Evolutionary conservation across 352 stramenopile species (phyloP).

Genomic region (Pythium rhizo-oryzae): DNA sequence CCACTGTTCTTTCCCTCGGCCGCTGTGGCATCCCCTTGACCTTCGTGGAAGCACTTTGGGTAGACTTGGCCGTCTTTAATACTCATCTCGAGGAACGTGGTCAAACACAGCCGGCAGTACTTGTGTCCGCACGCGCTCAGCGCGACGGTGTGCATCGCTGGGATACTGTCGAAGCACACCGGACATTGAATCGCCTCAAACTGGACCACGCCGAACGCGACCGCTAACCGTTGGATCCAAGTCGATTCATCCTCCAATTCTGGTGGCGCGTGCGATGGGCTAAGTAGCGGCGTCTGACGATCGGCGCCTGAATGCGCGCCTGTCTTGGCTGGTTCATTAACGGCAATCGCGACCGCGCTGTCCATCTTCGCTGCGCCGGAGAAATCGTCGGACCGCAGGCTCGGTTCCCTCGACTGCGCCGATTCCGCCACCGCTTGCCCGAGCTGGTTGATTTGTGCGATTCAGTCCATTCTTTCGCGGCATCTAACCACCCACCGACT

Average conservation of each 20-base stretch:
- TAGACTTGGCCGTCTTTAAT: slow-evolving; percentile 70
- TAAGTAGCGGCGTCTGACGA: slow-evolving; percentile 1
- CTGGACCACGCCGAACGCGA: background rate
- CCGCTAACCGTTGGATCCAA: slow-evolving; percentile 4
- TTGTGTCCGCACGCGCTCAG: slow-evolving; percentile 54
- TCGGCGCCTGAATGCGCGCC: background rate
- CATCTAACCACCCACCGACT: too few relatives aligned
- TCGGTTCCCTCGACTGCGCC: background rate
- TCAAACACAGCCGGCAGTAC: slow-evolving; percentile 59
- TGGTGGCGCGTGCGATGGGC: background rate
- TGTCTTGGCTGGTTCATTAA: background rate
- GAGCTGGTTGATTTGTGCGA: background rate
- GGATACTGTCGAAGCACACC: slow-evolving; percentile 67
- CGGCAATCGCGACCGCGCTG: background rate
- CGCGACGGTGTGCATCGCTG: slow-evolving; percentile 32
- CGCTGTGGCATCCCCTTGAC: slow-evolving; percentile 3
- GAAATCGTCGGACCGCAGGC: background rate
- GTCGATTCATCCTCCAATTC: background rate
- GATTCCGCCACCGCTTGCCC: background rate
- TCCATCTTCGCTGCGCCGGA: too few relatives aligned
- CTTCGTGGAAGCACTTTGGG: slow-evolving; percentile 63
- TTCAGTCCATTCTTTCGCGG: background rate
- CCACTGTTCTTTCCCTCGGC: background rate
- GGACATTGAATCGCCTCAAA: slow-evolving; percentile 65
- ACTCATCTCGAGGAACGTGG: slow-evolving; percentile 60